Percentiles rank a stretch among this genome's conserved stretches.
phyloP scores from a whole-genome alignment of 2,329 filamentous ascomycete genomes.

The Colletotrichum paranaense region DNA sequence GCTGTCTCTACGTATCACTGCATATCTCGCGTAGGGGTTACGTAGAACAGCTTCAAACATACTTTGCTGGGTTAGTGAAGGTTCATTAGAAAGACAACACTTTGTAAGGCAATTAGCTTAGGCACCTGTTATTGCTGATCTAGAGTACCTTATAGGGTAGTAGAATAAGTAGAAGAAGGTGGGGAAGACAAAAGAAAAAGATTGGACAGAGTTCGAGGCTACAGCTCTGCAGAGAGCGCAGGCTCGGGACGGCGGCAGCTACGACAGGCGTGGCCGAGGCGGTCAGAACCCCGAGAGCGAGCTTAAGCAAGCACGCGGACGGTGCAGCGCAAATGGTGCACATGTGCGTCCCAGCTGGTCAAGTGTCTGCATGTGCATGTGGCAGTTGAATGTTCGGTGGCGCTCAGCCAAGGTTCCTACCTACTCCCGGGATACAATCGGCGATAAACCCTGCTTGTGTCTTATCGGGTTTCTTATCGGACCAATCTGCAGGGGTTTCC shows the following conservation, averaged over 20 bases:
- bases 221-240: neutral
- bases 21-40: neutral
- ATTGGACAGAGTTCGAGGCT: slow-evolving; percentile 1
- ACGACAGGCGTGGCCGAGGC: slow-evolving; percentile 15
- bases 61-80: neutral
- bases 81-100: neutral
- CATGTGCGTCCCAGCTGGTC: neutral
- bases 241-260: neutral
- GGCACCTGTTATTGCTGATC: neutral
- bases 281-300: slow-evolving; percentile 7
- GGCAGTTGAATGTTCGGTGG: neutral
- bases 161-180: neutral
- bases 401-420: neutral
- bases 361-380: slow-evolving; percentile 15
- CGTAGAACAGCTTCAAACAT: neutral
- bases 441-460: neutral
- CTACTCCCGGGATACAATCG: neutral
- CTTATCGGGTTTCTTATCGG: slow-evolving; percentile 19
- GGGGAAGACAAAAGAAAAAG: neutral
- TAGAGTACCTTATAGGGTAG: neutral
- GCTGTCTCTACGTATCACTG: neutral
- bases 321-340: slow-evolving; percentile 10
- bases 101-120: too few species aligned
- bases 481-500: neutral
- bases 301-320: neutral